These are phyloP conservation scores for Phialemonium atrogriseum DNA, from an alignment of 2,329 filamentous ascomycete genomes.

Conservation along the genomic window DNA sequence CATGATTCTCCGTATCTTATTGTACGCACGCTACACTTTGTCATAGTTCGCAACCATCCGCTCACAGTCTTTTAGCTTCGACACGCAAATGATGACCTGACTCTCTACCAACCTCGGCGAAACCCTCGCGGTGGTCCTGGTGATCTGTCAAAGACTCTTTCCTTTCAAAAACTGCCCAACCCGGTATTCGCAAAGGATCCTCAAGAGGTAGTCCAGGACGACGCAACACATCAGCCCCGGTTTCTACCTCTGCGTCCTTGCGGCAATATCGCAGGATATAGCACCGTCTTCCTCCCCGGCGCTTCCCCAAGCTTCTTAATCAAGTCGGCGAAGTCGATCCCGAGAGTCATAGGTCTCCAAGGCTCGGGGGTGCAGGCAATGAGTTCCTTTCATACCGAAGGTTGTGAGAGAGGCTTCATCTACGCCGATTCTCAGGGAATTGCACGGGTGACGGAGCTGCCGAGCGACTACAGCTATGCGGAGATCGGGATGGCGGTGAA, in stretches of 20 bases:
- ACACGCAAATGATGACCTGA: slow-evolving; percentile 71
- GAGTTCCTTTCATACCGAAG: slow-evolving; percentile 67
- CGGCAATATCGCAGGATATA: slow-evolving; percentile 65
- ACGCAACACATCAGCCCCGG: slow-evolving; percentile 35
- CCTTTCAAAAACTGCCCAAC: slow-evolving; percentile 71
- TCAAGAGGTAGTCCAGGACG: slow-evolving; percentile 40
- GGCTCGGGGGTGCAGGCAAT: slow-evolving; percentile 62
- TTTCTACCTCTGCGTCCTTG: slow-evolving; percentile 49
- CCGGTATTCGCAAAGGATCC: slow-evolving; percentile 53
- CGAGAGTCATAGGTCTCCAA: slow-evolving; percentile 66
- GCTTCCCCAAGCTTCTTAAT: slow-evolving; percentile 73
- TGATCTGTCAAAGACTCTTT: slow-evolving; percentile 51
- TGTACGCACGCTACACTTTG: slow-evolving; percentile 35
- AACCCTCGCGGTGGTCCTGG: slow-evolving; percentile 27
- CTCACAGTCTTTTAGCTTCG: slow-evolving; percentile 47
- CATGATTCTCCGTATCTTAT: slow-evolving; percentile 71
- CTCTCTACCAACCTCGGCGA: slow-evolving; percentile 76
- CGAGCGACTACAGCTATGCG: slow-evolving; percentile 55
- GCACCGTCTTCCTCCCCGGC: slow-evolving; percentile 75
- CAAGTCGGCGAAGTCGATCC: slow-evolving; percentile 69
- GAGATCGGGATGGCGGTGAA: slow-evolving; percentile 69
- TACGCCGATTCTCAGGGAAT: slow-evolving; percentile 68
- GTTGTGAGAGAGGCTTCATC: slow-evolving; percentile 74
- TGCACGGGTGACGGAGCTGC: slow-evolving; percentile 66
- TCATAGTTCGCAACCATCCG: slow-evolving; percentile 5